These are phyloP conservation scores for Backusella macrospora DNA, from an alignment of 192 early-diverging fungal species.

Conservation along the genomic window DNA sequence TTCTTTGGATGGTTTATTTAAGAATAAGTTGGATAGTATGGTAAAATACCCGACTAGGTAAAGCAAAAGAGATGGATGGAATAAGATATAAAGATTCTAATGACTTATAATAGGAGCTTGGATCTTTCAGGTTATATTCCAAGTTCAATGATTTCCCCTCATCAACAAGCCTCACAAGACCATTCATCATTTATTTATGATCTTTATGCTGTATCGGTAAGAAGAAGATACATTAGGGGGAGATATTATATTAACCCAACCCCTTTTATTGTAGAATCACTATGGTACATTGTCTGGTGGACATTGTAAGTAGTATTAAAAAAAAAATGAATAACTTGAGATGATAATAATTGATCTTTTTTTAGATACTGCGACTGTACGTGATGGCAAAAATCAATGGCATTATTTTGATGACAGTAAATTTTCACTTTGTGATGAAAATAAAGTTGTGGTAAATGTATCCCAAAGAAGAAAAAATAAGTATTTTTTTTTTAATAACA, in stretches of 20 bases:
- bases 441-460: conserved; percentile 54
- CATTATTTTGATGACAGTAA: conserved; percentile 84
- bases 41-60: conserved; percentile 81
- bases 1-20: conserved; percentile 88
- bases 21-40: conserved; percentile 87
- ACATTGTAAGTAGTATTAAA: conserved; percentile 54
- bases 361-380: conserved; percentile 66
- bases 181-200: conserved; percentile 57
- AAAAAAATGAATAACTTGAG: conserved; percentile 33
- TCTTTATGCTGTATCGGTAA: conserved; percentile 83
- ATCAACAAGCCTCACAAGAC: conserved; percentile 3
- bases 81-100: not conserved
- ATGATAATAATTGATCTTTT: not conserved
- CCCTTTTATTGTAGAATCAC: conserved; percentile 58
- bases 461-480: not conserved
- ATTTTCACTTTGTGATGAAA: conserved; percentile 59
- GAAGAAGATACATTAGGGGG: conserved; percentile 25
- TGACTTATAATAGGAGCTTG: conserved; percentile 40
- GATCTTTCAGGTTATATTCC: conserved; percentile 63
- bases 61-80: not conserved
- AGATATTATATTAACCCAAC: not conserved
- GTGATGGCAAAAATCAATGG: conserved; percentile 71
- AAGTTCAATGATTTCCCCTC: conserved; percentile 13
- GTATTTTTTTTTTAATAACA: conserved; percentile 33
- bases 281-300: conserved; percentile 76